phyloP scores from a whole-genome alignment of 2,329 filamentous ascomycete genomes.

The Calycina herbarum region DNA sequence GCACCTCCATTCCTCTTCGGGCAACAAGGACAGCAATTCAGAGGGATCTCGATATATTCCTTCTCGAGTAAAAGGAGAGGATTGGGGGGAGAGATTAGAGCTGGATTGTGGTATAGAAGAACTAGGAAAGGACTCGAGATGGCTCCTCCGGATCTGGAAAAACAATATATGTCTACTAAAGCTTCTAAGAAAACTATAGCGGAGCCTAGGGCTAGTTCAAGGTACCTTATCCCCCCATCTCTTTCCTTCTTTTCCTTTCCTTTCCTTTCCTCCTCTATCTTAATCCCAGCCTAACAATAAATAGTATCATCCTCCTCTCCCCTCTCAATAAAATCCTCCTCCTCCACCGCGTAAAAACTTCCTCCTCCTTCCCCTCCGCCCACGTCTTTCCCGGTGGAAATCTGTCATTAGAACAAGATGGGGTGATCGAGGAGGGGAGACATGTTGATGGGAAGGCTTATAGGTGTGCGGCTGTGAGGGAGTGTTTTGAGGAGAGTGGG shows the following conservation, averaged over 20 bases:
- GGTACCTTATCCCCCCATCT: constrained; percentile 41
- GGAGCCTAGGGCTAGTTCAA: constrained; percentile 64
- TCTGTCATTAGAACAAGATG: constrained; percentile 76
- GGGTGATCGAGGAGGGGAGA: constrained; percentile 49
- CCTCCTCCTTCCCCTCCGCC: constrained; percentile 81
- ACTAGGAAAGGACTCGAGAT: constrained; percentile 7
- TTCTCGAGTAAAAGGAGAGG: not conserved
- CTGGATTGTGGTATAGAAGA: not conserved
- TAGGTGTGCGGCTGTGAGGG: constrained; percentile 79
- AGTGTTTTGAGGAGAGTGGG: constrained; percentile 94
- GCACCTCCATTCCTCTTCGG: not conserved
- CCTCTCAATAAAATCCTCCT: constrained; percentile 84
- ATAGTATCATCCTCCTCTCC: constrained; percentile 79
- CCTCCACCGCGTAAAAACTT: constrained; percentile 80
- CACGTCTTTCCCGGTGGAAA: constrained; percentile 96
- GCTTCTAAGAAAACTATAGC: constrained; percentile 33
- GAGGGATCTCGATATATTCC: not conserved
- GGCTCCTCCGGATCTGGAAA: constrained; percentile 27
- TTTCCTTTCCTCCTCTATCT: not conserved
- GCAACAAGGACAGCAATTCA: not conserved
- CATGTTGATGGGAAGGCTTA: constrained; percentile 75
- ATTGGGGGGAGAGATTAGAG: not conserved
- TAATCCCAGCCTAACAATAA: not conserved
- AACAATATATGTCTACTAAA: constrained; percentile 36
- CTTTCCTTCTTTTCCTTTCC: not conserved